These are phyloP conservation scores for Sechiopsis laciniata DNA, from an alignment of 306 rosid species.

Conservation along the genomic window DNA sequence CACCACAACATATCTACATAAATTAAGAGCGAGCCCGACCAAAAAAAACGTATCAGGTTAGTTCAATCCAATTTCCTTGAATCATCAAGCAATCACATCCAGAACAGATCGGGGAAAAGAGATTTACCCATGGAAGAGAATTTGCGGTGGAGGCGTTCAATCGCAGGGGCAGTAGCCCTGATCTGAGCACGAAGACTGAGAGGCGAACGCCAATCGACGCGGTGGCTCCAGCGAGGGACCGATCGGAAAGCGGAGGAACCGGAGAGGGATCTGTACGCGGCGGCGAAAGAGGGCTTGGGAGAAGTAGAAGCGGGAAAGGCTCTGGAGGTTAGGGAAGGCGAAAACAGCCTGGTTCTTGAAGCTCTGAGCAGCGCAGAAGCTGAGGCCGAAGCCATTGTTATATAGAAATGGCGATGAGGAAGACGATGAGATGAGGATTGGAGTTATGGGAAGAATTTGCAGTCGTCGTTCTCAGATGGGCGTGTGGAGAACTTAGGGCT, in stretches of 20 bases:
- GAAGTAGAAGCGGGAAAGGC: constrained; percentile 28
- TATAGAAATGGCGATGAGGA: constrained; percentile 45
- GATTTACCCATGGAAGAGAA: constrained; percentile 63
- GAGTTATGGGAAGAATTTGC: constrained; percentile 1
- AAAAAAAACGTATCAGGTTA: not conserved
- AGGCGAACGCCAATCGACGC: constrained; percentile 61
- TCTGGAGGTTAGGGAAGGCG: constrained; percentile 39
- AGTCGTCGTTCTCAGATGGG: constrained; percentile 17
- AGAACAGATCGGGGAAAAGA: not conserved
- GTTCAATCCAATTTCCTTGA: too few species aligned
- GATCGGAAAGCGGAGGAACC: constrained; percentile 17
- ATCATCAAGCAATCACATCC: not conserved
- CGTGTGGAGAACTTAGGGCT: constrained; percentile 64
- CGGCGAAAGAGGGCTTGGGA: constrained; percentile 18
- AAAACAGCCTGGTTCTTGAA: constrained; percentile 41
- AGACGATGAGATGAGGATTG: constrained; percentile 1
- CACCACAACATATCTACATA: not conserved
- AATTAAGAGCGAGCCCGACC: too few species aligned
- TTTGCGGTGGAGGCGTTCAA: constrained; percentile 66
- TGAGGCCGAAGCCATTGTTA: constrained; percentile 37
- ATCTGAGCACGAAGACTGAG: constrained; percentile 67
- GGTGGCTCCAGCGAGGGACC: constrained; percentile 62
- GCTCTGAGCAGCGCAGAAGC: constrained; percentile 52
- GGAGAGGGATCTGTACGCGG: constrained; percentile 33
- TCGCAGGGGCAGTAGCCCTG: constrained; percentile 66